phyloP scores from a whole-genome alignment of 202 grass and related monocot species.

The Setaria viridis region DNA sequence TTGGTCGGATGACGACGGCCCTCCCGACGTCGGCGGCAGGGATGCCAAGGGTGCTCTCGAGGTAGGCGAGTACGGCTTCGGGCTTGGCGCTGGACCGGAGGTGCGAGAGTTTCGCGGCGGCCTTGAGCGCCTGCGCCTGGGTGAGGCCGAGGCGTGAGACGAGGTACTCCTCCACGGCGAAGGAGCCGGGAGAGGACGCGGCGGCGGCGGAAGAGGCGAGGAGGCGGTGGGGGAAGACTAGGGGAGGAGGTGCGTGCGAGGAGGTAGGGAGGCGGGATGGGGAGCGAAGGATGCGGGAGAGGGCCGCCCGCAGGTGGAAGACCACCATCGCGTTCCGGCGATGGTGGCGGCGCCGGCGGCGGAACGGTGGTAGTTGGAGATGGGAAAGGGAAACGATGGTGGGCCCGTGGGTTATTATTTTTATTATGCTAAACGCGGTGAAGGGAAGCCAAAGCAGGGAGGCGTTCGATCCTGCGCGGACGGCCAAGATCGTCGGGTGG shows the following conservation, averaged over 20 bases:
- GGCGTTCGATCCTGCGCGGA: too few relatives aligned
- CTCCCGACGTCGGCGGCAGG: not conserved
- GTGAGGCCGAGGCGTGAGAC: slow-evolving; percentile 9
- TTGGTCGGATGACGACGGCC: not conserved
- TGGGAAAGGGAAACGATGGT: too few relatives aligned
- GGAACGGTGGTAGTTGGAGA: not conserved
- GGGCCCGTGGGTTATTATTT: too few relatives aligned
- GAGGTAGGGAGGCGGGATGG: not conserved
- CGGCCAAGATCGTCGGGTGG: too few relatives aligned
- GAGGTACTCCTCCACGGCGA: slow-evolving; percentile 31
- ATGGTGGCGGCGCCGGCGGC: not conserved
- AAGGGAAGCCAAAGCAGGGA: too few relatives aligned
- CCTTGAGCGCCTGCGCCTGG: not conserved
- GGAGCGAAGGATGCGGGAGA: not conserved
- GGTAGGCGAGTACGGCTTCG: slow-evolving; percentile 54
- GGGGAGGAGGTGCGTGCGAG: not conserved
- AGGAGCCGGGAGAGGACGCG: not conserved
- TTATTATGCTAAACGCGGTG: too few relatives aligned
- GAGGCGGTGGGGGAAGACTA: not conserved
- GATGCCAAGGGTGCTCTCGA: slow-evolving; percentile 36
- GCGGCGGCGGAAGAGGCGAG: not conserved
- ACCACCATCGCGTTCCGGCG: not conserved
- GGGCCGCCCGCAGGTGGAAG: not conserved
- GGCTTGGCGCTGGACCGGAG: slow-evolving; percentile 53
- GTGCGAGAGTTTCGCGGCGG: slow-evolving; percentile 35